Evolutionary conservation across 2,329 filamentous ascomycete genomes (phyloP).

Genomic region (Alternaria consortialis): DNA sequence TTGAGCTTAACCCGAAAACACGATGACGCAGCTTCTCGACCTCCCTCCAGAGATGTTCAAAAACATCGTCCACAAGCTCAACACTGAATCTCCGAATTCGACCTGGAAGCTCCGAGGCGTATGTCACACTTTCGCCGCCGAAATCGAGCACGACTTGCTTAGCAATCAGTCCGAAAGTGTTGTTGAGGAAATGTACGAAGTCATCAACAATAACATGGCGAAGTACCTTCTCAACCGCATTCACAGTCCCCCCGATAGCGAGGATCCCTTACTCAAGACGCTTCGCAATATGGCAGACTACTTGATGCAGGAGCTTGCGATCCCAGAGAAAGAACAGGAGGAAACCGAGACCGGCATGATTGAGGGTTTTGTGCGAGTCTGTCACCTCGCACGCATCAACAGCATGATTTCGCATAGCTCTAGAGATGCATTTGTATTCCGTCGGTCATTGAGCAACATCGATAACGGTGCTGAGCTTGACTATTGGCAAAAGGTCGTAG

Average conservation of each 20-base stretch:
- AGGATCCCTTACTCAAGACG: not conserved
- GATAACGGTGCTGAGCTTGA: not conserved
- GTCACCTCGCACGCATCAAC: not conserved
- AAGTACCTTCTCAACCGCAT: not conserved
- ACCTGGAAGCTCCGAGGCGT: not conserved
- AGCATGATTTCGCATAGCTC: not conserved
- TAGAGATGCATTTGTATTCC: not conserved
- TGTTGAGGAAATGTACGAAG: not conserved
- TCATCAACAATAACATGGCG: not conserved
- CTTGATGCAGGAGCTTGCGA: not conserved
- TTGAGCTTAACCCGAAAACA: not conserved
- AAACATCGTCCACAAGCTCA: not conserved
- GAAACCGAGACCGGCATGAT: not conserved
- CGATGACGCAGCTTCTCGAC: not conserved
- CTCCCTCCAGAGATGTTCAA: not conserved
- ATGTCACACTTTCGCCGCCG: not conserved
- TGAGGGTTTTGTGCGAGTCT: not conserved
- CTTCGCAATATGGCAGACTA: not conserved
- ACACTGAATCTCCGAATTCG: not conserved
- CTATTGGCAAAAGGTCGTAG: not conserved
- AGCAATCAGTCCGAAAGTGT: not conserved
- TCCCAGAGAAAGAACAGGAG: not conserved
- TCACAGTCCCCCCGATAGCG: not conserved
- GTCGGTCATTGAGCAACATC: not conserved
- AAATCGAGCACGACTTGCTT: conserved; percentile 1